These are phyloP conservation scores for Aspergillus sp. DNA, from an alignment of 2,329 filamentous ascomycete genomes.

Conservation along the genomic window DNA sequence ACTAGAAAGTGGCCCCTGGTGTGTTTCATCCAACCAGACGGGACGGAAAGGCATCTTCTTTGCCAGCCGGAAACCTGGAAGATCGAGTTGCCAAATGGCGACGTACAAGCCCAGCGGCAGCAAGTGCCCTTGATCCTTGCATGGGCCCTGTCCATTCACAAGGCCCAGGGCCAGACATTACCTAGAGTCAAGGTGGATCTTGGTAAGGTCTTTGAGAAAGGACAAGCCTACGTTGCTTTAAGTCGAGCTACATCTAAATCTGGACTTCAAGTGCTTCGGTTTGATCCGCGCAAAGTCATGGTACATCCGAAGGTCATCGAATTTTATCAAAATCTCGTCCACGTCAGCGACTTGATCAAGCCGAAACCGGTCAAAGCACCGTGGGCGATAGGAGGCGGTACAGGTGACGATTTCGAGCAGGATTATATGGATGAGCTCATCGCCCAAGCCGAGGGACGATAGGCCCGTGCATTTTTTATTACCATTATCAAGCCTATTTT, in stretches of 20 bases:
- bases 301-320: constrained; percentile 81
- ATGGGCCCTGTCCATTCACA: constrained; percentile 97
- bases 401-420: constrained; percentile 48
- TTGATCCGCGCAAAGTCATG: constrained; percentile 89
- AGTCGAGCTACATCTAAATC: constrained; percentile 86
- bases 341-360: constrained; percentile 59
- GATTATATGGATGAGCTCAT: constrained; percentile 32
- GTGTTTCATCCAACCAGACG: constrained; percentile 77
- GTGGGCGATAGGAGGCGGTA: constrained; percentile 23
- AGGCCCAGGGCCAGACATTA: constrained; percentile 92
- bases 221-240: constrained; percentile 94
- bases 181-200: constrained; percentile 94
- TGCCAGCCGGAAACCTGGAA: constrained; percentile 93
- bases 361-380: constrained; percentile 20
- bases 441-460: neutral
- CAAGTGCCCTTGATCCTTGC: constrained; percentile 88
- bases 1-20: constrained; percentile 75
- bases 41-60: constrained; percentile 71
- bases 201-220: constrained; percentile 90
- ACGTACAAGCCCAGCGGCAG: constrained; percentile 82
- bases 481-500: neutral
- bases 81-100: constrained; percentile 91
- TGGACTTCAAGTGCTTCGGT: constrained; percentile 83
- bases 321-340: constrained; percentile 82
- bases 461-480: neutral